These are phyloP conservation scores for Trichosporon sp. DNA, from an alignment of 1,284 basidiomycete genomes.

Conservation along the genomic window DNA sequence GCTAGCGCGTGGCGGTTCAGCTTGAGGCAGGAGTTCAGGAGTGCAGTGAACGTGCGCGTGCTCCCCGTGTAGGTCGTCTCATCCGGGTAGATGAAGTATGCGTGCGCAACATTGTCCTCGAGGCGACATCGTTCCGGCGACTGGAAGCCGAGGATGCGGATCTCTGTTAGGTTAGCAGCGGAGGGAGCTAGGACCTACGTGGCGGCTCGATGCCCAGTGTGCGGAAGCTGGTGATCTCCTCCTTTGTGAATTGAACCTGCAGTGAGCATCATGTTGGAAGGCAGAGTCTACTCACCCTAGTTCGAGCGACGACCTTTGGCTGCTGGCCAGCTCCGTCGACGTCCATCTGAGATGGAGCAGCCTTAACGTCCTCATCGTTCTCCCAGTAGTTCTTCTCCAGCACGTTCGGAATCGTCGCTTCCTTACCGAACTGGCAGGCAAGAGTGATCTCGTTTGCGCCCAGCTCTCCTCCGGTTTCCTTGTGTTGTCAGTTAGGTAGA, in stretches of 20 bases:
- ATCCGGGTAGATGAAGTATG: slow-evolving; percentile 88
- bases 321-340: slow-evolving; percentile 2
- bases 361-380: slow-evolving; percentile 27
- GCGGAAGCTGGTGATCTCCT: slow-evolving; percentile 79
- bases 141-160: slow-evolving; percentile 93
- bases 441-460: slow-evolving; percentile 47
- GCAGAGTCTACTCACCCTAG: slow-evolving; percentile 50
- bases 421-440: slow-evolving; percentile 54
- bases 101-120: slow-evolving; percentile 89
- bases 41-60: slow-evolving; percentile 84
- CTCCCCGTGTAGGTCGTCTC: slow-evolving; percentile 82
- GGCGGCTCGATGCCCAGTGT: slow-evolving; percentile 71
- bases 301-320: slow-evolving; percentile 44
- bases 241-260: slow-evolving; percentile 79
- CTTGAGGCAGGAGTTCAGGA: slow-evolving; percentile 78
- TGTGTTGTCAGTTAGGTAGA: slow-evolving; percentile 21
- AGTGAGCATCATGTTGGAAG: slow-evolving; percentile 14
- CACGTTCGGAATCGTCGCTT: slow-evolving; percentile 46
- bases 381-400: slow-evolving; percentile 55
- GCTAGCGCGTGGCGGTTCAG: slow-evolving; percentile 82
- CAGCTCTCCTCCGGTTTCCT: slow-evolving; percentile 53
- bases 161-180: slow-evolving; percentile 45
- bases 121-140: slow-evolving; percentile 69
- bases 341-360: neutral
- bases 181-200: slow-evolving; percentile 58